Evolutionary conservation across 805 yeast genomes (phyloP), one percentile per base, ranked within the genome.

Genomic region (Spathaspora arborariae): DNA sequence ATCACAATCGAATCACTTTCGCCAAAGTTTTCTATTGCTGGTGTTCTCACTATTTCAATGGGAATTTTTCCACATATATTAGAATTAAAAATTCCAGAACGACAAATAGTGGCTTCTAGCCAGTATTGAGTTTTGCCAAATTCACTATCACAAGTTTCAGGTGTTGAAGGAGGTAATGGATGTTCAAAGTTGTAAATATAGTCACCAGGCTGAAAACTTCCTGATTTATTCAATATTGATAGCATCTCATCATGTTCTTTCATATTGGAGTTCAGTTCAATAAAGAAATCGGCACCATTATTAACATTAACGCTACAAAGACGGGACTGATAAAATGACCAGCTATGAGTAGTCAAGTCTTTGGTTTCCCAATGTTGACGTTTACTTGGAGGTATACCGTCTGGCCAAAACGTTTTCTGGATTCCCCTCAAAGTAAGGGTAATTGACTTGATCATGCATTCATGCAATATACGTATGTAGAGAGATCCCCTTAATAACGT

Each of bases 1-100:
- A 94, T 90, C 4, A 89, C 86, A 45, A 94, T 92, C 0, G 99
- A 98, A 60, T 94, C 98, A 51, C 85, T 83, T 58, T 87, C 92
- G 60, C 92, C 98, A 18, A 85, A 76, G 36, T 89, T 85, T 33
- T 79, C 79, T 47, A 86, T 90, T 1, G 88, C 74, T 10, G 90
- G 91, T 0, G 90, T 76, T 51, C 99, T 73, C 3, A 94, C 79
- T 16, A 94, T 68, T 1, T 70, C 72, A 2, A 94, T 74, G 1
- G 86, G 86, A 34, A 79, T 62, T 45, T 74, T 72, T 1, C 90
- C 94, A 6, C 67, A 58, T 21, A 94, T 64, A 55, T 85, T 86
- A 20, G 90, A 73, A 62, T 90, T 89, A 74, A 94, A 92, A 2
- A 97, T 80, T 13, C 98, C 98, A 34, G 78, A 71, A 46, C 98